A percentile compares a stretch with the other conserved stretches of the same genome.
Evolutionary conservation across 176 grass and related monocot genomes (phyloP).

Genomic region (Cenchrus americanus): DNA sequence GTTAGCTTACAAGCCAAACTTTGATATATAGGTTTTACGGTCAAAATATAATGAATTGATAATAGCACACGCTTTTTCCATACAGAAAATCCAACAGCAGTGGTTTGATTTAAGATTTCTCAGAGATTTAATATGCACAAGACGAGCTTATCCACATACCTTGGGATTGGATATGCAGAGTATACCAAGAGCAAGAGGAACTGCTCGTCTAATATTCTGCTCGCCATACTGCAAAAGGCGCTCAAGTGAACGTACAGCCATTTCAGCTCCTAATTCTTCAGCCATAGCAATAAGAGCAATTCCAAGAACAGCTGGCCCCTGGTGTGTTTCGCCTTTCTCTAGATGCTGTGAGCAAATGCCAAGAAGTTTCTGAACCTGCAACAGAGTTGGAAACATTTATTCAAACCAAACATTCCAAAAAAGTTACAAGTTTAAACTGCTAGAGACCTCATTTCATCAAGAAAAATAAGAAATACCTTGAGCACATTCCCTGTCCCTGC

Average conservation of each 20-base stretch:
- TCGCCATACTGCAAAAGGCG: slow-evolving; percentile 92
- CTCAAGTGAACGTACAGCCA: slow-evolving; percentile 88
- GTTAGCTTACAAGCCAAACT: neutral
- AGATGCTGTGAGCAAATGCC: slow-evolving; percentile 93
- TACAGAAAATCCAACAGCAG: neutral
- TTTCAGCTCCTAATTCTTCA: slow-evolving; percentile 94
- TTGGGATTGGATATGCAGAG: slow-evolving; percentile 99
- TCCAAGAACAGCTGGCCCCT: slow-evolving; percentile 98
- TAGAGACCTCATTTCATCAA: neutral
- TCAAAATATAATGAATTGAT: neutral
- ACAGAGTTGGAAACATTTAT: slow-evolving; percentile 2
- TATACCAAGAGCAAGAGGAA: slow-evolving; percentile 90
- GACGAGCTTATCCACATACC: slow-evolving; percentile 38
- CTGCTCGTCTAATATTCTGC: slow-evolving; percentile 97
- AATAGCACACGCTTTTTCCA: neutral
- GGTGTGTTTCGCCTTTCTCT: slow-evolving; percentile 92
- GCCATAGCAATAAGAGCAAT: slow-evolving; percentile 97
- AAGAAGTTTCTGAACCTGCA: slow-evolving; percentile 92
- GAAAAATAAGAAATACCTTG: slow-evolving; percentile 53
- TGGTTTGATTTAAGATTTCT: neutral
- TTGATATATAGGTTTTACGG: neutral
- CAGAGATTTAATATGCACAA: neutral
- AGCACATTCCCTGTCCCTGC: slow-evolving; percentile 99
- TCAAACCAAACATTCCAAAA: slow-evolving; percentile 28
- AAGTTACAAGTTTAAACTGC: neutral